Evolutionary conservation across 139 green algal species (phyloP), one percentile per base, ranked within the genome.

Genomic region (Mychonastes homosphaera): DNA sequence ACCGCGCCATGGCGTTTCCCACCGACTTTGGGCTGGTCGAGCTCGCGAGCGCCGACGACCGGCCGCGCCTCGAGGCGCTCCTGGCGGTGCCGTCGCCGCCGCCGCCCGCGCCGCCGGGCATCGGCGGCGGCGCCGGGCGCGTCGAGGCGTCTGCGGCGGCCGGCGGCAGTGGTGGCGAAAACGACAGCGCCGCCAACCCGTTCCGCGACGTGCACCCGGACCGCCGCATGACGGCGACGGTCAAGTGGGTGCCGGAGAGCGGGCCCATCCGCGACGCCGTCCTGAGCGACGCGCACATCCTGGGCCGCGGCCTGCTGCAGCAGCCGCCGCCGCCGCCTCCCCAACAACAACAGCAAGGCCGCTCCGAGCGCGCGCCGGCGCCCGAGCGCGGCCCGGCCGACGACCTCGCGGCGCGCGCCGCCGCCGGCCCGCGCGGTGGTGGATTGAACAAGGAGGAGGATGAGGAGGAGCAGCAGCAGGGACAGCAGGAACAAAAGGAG

Each of bases 21-120:
- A 89, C 85, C 35, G 85, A 94, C 53, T 94, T 94, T 76, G 84
- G 61, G 2, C 44, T 94, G 47, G 7, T 94, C 26, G 30, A 29
- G 4, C 12, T 83, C 6, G 28, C 28, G 13, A 4, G 34, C 4
- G 36, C n/a, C 0, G 15, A 29, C 0, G 29, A n/a, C n/a, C n/a
- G n/a, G 18, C 27, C n/a, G 39, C 33, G 47, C 18, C 27, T 67
- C 38, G 10, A 44, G 7, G 10, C 23, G 38, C 19, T 67, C 28
- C 48, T 29, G 19, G 4, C 35, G 12, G 38, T 5, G 6, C 49
- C 59, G 39, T 21, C 38, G 40, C 36, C 21, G 4, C 48, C 53
- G 49, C 16, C 39, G 2, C 49, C 38, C 1, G n/a, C n/a, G n/a
- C n/a, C n/a, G n/a, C n/a, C n/a, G n/a, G n/a, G n/a, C n/a, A n/a